Base-by-base conservation (phyloP, 768 basidiomycete species). In the Termitomyces bulborhizus region DNA sequence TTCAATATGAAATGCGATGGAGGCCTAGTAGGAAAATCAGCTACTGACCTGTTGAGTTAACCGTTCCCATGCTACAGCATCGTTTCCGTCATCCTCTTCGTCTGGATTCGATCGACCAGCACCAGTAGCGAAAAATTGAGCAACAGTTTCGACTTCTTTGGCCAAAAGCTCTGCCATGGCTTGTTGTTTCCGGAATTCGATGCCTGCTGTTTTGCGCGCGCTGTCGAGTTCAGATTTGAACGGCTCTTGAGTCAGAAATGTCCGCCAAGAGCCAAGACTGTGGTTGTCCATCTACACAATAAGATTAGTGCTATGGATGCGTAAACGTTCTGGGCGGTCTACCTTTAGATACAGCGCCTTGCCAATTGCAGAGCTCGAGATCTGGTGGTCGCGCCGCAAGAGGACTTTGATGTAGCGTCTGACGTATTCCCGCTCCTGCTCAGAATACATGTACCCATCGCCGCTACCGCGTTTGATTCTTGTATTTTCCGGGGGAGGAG, bases 231-330 rank as follows among this genome's bases (percentile, higher is more conserved):
- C 67, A 9, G 70, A 63, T 24, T 67, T 68, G 9, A 74, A 39
- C 51, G 65, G 64, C n/a, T 51, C 49, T 50, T 56, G 57, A 31
- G 59, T 43, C 18, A 82, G 48, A 46, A 76, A 73, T n/a, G 62
- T 63, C 32, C 52, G 59, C 85, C 85, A 88, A 13, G 84, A 85
- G 7, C 34, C 63, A 5, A 60, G 12, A 2, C 73, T 61, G 64
- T 88, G 88, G 59, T 83, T 78, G 27, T 84, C 79, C 72, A 88
- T 73, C 88, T 89, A 54, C 11, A 42, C 45, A 53, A 34, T 40
- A 24, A n/a, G 15, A 53, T 61, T 46, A 54, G 31, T 8, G 16
- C 15, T 16, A 48, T 29, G 27, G 11, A n/a, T 36, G 42, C 21
- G 18, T 11, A 55, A 40, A 16, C 36, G 21, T 6, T n/a, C 4